Conservation (phyloP, 306 rosid species). For the Prunus padus region DNA sequence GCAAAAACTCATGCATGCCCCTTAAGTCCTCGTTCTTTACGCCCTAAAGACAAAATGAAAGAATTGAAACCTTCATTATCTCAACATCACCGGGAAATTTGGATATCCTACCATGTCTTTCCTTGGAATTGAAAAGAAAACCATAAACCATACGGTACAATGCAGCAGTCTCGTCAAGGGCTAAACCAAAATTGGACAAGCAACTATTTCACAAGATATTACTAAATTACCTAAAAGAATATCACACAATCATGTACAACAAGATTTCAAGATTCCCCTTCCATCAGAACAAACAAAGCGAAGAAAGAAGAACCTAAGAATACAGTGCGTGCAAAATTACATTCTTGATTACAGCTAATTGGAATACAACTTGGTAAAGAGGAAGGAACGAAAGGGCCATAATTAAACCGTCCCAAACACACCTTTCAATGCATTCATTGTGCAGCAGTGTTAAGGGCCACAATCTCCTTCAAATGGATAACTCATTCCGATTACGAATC, state of each 20-base stretch:
- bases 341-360: conserved; percentile 48
- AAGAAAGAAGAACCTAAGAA: conserved; percentile 50
- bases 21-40: too few relatives aligned
- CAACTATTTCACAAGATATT: conserved; percentile 42
- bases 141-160: neutral
- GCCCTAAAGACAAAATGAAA: neutral
- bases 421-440: conserved; percentile 45
- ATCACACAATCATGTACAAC: conserved; percentile 76
- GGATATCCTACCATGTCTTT: neutral
- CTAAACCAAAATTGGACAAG: conserved; percentile 32
- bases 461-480: conserved; percentile 44
- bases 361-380: conserved; percentile 41
- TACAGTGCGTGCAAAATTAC: conserved; percentile 58
- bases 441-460: conserved; percentile 42
- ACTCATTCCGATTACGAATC: conserved; percentile 32
- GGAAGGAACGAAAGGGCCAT: conserved; percentile 30
- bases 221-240: conserved; percentile 76
- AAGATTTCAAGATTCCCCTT: conserved; percentile 44
- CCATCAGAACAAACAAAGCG: conserved; percentile 38
- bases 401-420: conserved; percentile 49
- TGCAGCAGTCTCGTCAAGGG: neutral
- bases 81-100: neutral
- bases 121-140: neutral
- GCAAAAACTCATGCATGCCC: neutral
- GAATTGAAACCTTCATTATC: neutral